Evolutionary conservation across 768 basidiomycete species (phyloP).

Genomic region (Tricholomella constricta): DNA sequence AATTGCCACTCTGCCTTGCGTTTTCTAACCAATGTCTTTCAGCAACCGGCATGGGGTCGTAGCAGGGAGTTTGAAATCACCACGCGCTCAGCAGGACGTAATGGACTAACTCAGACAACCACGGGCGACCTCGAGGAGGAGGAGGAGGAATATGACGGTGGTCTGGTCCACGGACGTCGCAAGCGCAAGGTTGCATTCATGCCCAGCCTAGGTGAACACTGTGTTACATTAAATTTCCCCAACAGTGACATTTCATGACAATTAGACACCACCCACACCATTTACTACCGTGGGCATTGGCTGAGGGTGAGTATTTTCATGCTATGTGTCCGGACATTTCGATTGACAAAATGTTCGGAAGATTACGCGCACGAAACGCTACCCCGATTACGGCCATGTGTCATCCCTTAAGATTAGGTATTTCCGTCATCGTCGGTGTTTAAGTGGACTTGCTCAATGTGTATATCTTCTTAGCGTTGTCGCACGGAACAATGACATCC

Average conservation of each 20-base stretch:
- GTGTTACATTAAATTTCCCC: constrained; percentile 8
- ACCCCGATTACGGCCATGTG: constrained; percentile 74
- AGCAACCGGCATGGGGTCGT: constrained; percentile 92
- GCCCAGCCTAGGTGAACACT: constrained; percentile 72
- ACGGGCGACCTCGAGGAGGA: constrained; percentile 81
- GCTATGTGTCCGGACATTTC: constrained; percentile 14
- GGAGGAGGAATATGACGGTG: constrained; percentile 71
- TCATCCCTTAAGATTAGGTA: constrained; percentile 82
- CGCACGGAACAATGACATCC: constrained; percentile 83
- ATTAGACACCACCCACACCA: constrained; percentile 85
- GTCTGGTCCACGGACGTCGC: constrained; percentile 65
- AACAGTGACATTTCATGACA: constrained; percentile 8
- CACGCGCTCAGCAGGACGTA: constrained; percentile 69
- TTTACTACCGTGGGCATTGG: constrained; percentile 91
- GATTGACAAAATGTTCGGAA: constrained; percentile 29
- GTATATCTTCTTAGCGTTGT: constrained; percentile 60
- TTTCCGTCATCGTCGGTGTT: constrained; percentile 18
- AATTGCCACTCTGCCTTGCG: neutral
- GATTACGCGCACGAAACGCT: constrained; percentile 82
- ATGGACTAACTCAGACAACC: constrained; percentile 64
- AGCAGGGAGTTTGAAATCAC: constrained; percentile 91
- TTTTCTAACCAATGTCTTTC: constrained; percentile 13
- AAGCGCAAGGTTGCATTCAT: constrained; percentile 84
- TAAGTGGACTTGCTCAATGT: constrained; percentile 10
- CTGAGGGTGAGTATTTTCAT: constrained; percentile 56